Base-by-base conservation (phyloP, 306 rosid species). In the Prunus fruticosa region DNA sequence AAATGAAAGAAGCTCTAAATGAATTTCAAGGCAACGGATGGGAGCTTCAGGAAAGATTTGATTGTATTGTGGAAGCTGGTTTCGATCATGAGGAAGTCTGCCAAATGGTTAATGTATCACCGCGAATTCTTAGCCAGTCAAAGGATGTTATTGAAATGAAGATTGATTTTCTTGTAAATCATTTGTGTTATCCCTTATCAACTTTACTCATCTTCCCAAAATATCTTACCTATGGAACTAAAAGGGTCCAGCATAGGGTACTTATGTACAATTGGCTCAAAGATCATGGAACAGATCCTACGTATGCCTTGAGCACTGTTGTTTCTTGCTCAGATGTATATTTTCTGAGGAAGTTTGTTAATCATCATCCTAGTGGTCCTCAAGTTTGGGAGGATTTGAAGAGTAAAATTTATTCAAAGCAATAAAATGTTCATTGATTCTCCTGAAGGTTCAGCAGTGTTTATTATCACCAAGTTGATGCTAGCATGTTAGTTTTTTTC, bases 211-310 rank as follows among this genome's bases (percentile, higher is more conserved):
- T 2, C 64, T 91, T 85, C 73, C 93, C 96, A 51, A 67, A 85
- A 32, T 87, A 54, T 85, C 93, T 88, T 76, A 58, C 79, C 43
- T 87, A 78, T 64, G 74, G 79, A 16, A 19, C 45, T 69, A 28
- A 38, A 30, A 85, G 91, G 81, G 87, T 87, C 61, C 78, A 84
- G 80, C 88, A 78, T 64, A 84, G 96, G 83, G 60, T 83, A 43
- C 67, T 82, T 18, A 80, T 91, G 88, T 88, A 85, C 75, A 81
- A 80, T 64, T 90, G 96, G 92, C 92, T 90, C 65, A 72, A 64
- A 78, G 84, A 73, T 16, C 82, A 81, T 54, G 88, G 88, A 72
- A 68, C 45, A 10, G 18, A 60, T 60, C 64, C 64, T 60, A 75
- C 73, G n/a, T 71, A 84, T 76, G 82, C 88, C 60, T 73, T 90